phyloP scores from a whole-genome alignment of 768 basidiomycete genomes.

The Mrakia frigida region DNA sequence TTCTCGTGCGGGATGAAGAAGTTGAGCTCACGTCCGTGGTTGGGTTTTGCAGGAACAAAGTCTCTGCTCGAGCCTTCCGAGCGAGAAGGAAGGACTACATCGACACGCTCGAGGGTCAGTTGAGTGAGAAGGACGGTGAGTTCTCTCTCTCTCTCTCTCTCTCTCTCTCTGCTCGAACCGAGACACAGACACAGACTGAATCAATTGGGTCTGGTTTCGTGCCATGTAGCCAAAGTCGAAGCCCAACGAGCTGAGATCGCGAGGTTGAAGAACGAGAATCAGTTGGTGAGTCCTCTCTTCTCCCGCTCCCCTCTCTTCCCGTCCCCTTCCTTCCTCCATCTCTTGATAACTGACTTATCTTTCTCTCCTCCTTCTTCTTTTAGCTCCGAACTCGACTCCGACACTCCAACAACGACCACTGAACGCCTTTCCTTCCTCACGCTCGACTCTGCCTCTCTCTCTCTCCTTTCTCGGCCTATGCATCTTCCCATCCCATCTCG shows the following conservation, averaged over 20 bases:
- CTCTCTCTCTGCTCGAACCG: too few species aligned
- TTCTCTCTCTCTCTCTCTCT: too few species aligned
- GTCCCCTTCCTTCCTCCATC: background rate
- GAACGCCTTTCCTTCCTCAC: background rate
- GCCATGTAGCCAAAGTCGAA: background rate
- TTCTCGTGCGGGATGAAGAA: background rate
- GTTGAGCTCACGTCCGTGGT: background rate
- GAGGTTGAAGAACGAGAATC: background rate
- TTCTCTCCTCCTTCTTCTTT: background rate
- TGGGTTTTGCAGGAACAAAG: background rate
- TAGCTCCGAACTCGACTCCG: background rate
- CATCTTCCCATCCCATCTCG: too few species aligned
- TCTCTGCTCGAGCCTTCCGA: conserved; percentile 16
- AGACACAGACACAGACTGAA: too few species aligned
- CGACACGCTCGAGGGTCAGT: conserved; percentile 12
- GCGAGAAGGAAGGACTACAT: conserved; percentile 20
- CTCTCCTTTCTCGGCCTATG: too few species aligned
- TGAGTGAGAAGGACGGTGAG: conserved; percentile 7
- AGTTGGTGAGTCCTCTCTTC: background rate
- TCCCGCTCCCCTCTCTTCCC: background rate
- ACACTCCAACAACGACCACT: background rate
- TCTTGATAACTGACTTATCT: background rate
- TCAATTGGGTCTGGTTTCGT: too few species aligned
- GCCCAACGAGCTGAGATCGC: background rate
- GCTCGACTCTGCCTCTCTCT: too few species aligned